These are phyloP conservation scores for Fusarium duplospermum DNA, from an alignment of 2,329 filamentous ascomycete genomes.

Conservation along the genomic window DNA sequence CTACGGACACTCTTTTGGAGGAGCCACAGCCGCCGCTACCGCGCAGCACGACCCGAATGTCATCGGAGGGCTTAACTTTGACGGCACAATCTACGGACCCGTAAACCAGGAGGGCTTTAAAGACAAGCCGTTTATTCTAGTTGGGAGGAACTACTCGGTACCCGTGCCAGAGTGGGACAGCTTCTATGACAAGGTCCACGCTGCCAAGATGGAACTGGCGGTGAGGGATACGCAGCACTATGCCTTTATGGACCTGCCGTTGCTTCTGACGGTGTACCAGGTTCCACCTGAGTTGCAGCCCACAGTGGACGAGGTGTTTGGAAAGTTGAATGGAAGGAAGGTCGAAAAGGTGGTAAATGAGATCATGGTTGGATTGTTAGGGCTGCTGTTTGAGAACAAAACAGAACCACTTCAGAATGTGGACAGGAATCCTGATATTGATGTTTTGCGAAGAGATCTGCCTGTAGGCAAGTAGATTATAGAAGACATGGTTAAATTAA, in stretches of 20 bases:
- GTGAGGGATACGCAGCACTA: not conserved
- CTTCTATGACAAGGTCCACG: conserved; percentile 19
- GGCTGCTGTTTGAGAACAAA: conserved; percentile 8
- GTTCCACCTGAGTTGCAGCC: not conserved
- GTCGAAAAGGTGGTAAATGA: conserved; percentile 9
- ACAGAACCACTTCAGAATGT: conserved; percentile 3
- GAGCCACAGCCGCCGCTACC: conserved; percentile 39
- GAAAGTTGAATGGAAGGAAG: conserved; percentile 3
- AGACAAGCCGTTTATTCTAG: conserved; percentile 34
- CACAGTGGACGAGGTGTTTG: not conserved
- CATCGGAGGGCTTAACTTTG: conserved; percentile 43
- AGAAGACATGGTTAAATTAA: not conserved
- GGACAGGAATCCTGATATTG: conserved; percentile 3
- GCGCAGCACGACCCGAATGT: conserved; percentile 47
- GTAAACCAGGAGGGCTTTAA: conserved; percentile 40
- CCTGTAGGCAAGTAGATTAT: not conserved
- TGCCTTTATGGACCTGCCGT: conserved; percentile 16
- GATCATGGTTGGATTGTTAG: conserved; percentile 1
- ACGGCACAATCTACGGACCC: conserved; percentile 19
- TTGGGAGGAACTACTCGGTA: not conserved
- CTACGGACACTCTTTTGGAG: conserved; percentile 31
- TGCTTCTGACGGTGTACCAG: not conserved
- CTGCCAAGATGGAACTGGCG: conserved; percentile 17
- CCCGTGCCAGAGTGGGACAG: not conserved
- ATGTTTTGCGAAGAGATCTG: conserved; percentile 6